Evolutionary conservation across 768 basidiomycete genomes (phyloP).

Genomic region (Lentinula sp.): DNA sequence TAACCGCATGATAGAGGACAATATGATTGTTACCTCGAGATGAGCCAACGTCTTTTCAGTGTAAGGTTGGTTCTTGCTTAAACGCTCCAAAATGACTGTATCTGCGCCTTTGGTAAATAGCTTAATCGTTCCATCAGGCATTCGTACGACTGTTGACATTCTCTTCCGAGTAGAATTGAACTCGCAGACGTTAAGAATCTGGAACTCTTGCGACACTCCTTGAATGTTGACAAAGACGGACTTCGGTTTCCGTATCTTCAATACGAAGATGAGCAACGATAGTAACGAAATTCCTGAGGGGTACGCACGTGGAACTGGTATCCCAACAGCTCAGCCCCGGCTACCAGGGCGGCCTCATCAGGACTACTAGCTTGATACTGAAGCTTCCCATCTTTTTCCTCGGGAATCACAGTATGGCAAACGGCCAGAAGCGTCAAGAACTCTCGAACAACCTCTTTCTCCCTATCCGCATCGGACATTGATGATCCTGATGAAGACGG

Average conservation of each 20-base stretch:
- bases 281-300: background rate
- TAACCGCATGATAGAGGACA: background rate
- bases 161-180: conserved; percentile 98
- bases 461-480: conserved; percentile 25
- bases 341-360: conserved; percentile 93
- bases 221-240: conserved; percentile 86
- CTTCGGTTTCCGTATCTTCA: conserved; percentile 89
- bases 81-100: conserved; percentile 90
- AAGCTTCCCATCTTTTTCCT: conserved; percentile 83
- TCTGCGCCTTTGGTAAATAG: conserved; percentile 97
- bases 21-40: conserved; percentile 62
- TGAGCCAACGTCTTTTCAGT: conserved; percentile 84
- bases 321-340: conserved; percentile 87
- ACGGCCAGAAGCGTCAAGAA: conserved; percentile 85
- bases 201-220: conserved; percentile 71
- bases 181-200: conserved; percentile 95
- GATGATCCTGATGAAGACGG: conserved; percentile 25
- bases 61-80: conserved; percentile 80
- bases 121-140: conserved; percentile 88
- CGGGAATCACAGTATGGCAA: conserved; percentile 98
- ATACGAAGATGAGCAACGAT: background rate
- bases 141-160: conserved; percentile 92
- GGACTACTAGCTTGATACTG: conserved; percentile 95
- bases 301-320: conserved; percentile 87
- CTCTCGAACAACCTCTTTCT: conserved; percentile 55